Evolutionary conservation across 176 grass and related monocot genomes (phyloP), one percentile per base, ranked within the genome.

Genomic region (Hyparrhenia diplandra): DNA sequence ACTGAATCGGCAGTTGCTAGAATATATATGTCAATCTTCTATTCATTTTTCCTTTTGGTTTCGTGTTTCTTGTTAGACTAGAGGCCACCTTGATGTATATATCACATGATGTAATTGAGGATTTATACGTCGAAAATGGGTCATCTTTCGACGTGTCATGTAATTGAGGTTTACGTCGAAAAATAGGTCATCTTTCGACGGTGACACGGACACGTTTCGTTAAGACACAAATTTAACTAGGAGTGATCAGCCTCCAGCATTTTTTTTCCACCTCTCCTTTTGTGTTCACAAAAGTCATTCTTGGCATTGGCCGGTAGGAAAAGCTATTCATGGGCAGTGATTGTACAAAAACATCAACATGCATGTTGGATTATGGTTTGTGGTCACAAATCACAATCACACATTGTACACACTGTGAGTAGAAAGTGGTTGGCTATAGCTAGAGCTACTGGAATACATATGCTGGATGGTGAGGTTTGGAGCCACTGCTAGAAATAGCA

Each of bases 321-420:
- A 46, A 34, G 41, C 61, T 36, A 18, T 52, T 39, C n/a, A 8
- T 69, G 13, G 52, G 64, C 46, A 69, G 78, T 80, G 46, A 17
- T 25, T 51, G 62, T 64, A 6, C 58, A 20, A 52, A 0, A 32
- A 2, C 46, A 49, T 49, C 46, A 32, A 3, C 59, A 20, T 74
- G 10, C 71, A 45, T 46, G 16, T 49, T 67, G 62, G 66, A 46
- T 24, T 76, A 25, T 59, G 20, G 6, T 52, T n/a, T 52, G 49
- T 63, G 40, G 78, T 76, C 79, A 17, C n/a, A n/a, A n/a, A n/a
- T n/a, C n/a, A n/a, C 71, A 49, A 23, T 62, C 30, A 69, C 30
- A 24, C 17, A n/a, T n/a, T n/a, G n/a, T n/a, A n/a, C n/a, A 17
- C 8, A 32, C 40, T 55, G 30, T 31, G 7, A 61, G 21, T 24